Percentiles rank a stretch among this genome's conserved stretches.
phyloP scores from a whole-genome alignment of 148 eudicot genomes.

The Fagopyrum homotropicum region DNA sequence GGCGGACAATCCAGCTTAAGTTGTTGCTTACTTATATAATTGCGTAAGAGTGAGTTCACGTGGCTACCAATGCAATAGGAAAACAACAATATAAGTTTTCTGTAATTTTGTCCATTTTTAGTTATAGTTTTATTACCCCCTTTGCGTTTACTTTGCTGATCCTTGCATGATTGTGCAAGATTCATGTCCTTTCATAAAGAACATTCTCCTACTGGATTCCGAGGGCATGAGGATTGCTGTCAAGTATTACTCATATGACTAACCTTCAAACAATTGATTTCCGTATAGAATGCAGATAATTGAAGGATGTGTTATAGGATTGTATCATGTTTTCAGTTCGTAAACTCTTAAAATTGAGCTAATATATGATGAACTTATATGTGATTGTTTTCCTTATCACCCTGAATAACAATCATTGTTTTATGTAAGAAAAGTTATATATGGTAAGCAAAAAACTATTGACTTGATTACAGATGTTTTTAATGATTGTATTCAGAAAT shows the following conservation, averaged over 20 bases:
- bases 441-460: background rate
- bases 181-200: slow-evolving; percentile 62
- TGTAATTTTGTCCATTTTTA: background rate
- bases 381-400: background rate
- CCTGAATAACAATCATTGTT: background rate
- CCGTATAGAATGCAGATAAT: too few species aligned
- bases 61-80: background rate
- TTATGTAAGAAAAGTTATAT: background rate
- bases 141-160: background rate
- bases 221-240: slow-evolving; percentile 86
- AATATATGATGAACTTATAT: too few species aligned
- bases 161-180: slow-evolving; percentile 31
- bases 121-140: background rate
- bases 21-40: background rate
- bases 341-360: too few species aligned
- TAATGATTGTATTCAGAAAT: slow-evolving; percentile 37
- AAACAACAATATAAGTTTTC: background rate
- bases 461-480: slow-evolving; percentile 4
- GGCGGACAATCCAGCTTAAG: background rate
- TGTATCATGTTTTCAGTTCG: too few species aligned
- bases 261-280: slow-evolving; percentile 47
- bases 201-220: slow-evolving; percentile 73
- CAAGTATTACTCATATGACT: slow-evolving; percentile 84
- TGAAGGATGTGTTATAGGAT: too few species aligned
- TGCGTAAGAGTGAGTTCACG: background rate